Evolutionary conservation across 176 grass and related monocot genomes (phyloP), one percentile per base, ranked within the genome.

Genomic region (Tillandsia fasciculata): DNA sequence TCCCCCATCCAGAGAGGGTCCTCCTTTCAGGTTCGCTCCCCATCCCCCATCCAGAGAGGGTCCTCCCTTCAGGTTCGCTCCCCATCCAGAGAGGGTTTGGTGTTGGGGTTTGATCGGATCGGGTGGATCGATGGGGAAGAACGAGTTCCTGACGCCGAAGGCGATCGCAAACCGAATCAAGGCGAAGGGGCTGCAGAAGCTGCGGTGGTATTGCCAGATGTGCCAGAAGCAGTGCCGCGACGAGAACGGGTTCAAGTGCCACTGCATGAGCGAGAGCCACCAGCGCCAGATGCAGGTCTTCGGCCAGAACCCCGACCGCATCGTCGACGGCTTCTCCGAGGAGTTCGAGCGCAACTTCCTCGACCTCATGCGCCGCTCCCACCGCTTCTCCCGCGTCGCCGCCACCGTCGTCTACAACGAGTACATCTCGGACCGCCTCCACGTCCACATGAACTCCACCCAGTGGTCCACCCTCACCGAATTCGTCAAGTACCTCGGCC

Each of bases 201-300:
- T 96, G 49, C 80, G 92, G 13, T 96, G 93, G 93, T 96, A 96
- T 59, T 96, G 92, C 68, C 93, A 96, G 86, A 96, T 96, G 93
- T 96, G 89, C 75, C 88, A 92, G 76, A 96, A 96, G 81, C 89
- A 92, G 72, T 96, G 89, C 68, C 86, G 86, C 2, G 86, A 92
- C 65, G 89, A 97, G 79, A 97, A 92, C 65, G 89, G 88, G 2
- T 97, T 92, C 86, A 97, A 97, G 72, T 92, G 93, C 79, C 93
- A 97, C 63, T 92, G 84, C 84, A 81, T 97, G 81, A 90, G 89
- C 68, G 93, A 92, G 70, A 85, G 82, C 56, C 92, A 96, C 81
- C 92, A 96, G 81, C 92, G 92, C 15, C 88, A 96, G 88, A 97
- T 96, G 93, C 83, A 84, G 81, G 68, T 96, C 42, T 97, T 97